Evolutionary conservation across 2,329 filamentous ascomycete genomes (phyloP).

Genomic region (Fusarium udum): DNA sequence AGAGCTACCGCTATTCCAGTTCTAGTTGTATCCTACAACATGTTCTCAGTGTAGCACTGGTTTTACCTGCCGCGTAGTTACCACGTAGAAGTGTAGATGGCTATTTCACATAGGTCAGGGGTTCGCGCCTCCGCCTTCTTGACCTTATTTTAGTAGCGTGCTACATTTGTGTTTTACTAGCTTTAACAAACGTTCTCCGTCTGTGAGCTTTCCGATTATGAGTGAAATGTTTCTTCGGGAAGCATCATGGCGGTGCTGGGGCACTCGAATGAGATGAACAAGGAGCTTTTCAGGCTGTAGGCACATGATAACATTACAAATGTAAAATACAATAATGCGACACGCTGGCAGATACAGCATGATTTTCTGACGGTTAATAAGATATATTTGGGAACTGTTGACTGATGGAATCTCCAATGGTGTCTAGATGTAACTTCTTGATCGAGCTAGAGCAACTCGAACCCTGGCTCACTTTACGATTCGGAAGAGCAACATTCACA

Average conservation of each 20-base stretch:
- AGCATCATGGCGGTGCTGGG: background rate
- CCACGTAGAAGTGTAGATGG: background rate
- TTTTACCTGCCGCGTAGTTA: background rate
- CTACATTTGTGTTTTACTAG: background rate
- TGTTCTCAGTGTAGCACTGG: background rate
- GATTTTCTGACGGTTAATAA: fast-evolving
- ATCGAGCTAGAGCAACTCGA: background rate
- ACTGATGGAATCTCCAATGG: background rate
- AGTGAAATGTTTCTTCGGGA: background rate
- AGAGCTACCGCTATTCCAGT: background rate
- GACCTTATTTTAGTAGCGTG: background rate
- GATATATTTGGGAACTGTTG: no score
- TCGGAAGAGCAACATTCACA: background rate
- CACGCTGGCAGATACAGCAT: no score
- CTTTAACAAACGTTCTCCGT: background rate
- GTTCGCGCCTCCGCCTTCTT: no score
- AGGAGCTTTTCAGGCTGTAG: background rate
- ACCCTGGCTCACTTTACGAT: background rate
- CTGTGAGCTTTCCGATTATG: background rate
- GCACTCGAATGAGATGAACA: background rate
- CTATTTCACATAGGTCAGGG: background rate
- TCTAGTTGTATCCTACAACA: background rate
- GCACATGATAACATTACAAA: background rate
- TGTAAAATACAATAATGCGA: background rate
- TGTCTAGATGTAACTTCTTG: background rate